phyloP scores from a whole-genome alignment of 208 protist species.

The Crithidia bombi region DNA sequence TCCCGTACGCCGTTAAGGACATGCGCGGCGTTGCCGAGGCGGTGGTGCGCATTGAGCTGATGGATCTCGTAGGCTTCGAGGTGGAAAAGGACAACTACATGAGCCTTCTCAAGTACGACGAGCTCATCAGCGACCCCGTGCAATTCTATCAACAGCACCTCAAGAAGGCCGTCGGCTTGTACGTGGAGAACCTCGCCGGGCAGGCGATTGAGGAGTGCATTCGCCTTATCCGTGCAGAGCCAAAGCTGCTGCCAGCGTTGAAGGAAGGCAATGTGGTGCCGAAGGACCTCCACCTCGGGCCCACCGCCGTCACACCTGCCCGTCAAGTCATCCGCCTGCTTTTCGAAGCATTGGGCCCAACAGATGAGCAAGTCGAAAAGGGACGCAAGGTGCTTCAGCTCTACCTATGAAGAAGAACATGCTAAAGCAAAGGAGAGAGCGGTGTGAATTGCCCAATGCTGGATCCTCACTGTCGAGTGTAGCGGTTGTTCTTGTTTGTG shows the following conservation, averaged over 20 bases:
- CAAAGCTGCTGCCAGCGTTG: constrained; percentile 70
- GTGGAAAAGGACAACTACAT: constrained; percentile 82
- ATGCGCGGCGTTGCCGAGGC: constrained; percentile 76
- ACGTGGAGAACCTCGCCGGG: constrained; percentile 64
- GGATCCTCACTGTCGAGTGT: no score
- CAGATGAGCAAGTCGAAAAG: constrained; percentile 68
- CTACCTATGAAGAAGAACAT: constrained; percentile 71
- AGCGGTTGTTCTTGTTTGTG: no score
- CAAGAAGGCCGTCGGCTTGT: constrained; percentile 76
- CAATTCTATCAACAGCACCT: constrained; percentile 75
- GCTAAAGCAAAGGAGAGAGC: no score
- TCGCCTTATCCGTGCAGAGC: constrained; percentile 76
- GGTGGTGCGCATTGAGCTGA: constrained; percentile 84
- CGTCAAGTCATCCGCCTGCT: constrained; percentile 62
- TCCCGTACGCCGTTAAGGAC: constrained; percentile 75
- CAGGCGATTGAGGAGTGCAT: constrained; percentile 81
- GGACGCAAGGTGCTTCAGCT: constrained; percentile 73
- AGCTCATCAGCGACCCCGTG: constrained; percentile 62
- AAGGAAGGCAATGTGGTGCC: constrained; percentile 66
- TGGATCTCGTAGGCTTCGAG: constrained; percentile 65
- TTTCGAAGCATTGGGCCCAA: constrained; percentile 78
- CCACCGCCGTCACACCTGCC: constrained; percentile 62
- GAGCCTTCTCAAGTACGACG: constrained; percentile 75
- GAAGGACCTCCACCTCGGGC: constrained; percentile 54
- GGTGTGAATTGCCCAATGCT: no score